These are phyloP conservation scores for Petunia axillaris DNA, from an alignment of 257 asterid genomes.

Conservation along the genomic window DNA sequence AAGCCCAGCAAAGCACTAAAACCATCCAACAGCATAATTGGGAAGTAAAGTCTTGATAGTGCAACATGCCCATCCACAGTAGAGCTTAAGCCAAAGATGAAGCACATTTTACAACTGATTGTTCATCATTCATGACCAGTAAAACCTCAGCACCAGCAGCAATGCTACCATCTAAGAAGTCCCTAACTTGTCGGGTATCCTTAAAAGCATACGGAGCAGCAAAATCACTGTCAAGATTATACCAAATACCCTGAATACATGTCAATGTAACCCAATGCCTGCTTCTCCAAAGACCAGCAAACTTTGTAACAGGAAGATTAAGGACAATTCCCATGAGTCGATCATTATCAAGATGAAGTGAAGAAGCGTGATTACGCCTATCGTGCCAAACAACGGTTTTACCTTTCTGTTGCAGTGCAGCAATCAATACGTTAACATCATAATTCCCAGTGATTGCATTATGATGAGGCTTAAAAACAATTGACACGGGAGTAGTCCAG, in stretches of 20 bases:
- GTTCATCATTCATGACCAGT: conserved; percentile 57
- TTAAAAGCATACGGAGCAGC: conserved; percentile 53
- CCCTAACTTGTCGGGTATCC: conserved; percentile 47
- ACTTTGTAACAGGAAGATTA: conserved; percentile 70
- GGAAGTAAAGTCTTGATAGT: background rate
- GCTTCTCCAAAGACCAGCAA: conserved; percentile 67
- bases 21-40: background rate
- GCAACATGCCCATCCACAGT: conserved; percentile 9
- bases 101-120: conserved; percentile 28
- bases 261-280: conserved; percentile 85
- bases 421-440: conserved; percentile 77
- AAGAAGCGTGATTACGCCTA: conserved; percentile 57
- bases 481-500: conserved; percentile 67
- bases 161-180: conserved; percentile 51
- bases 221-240: conserved; percentile 85
- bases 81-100: background rate
- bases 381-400: conserved; percentile 84
- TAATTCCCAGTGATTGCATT: conserved; percentile 81
- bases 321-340: conserved; percentile 66
- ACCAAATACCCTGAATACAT: conserved; percentile 64
- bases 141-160: conserved; percentile 68
- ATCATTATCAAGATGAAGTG: conserved; percentile 59
- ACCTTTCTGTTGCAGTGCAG: conserved; percentile 74
- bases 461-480: conserved; percentile 81
- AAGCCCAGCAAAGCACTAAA: background rate